These are phyloP conservation scores for Boeremia lycopersici DNA, from an alignment of 2,329 filamentous ascomycete species.

Conservation along the genomic window DNA sequence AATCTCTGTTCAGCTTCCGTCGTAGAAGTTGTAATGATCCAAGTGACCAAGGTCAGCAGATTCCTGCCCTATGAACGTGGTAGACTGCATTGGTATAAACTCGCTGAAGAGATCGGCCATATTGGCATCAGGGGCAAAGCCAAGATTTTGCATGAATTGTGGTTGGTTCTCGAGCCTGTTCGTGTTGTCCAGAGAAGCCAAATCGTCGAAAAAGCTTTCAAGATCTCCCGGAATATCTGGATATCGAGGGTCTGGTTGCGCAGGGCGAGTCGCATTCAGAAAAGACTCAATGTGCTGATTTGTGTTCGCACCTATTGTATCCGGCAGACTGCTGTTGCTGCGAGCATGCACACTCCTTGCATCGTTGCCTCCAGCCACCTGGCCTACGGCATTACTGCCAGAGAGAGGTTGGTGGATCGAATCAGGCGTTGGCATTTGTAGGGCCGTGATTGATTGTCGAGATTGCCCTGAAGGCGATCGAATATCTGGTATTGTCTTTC, in stretches of 20 bases:
- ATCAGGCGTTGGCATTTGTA: slow-evolving; percentile 29
- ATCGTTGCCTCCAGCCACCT: neutral
- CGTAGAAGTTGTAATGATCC: slow-evolving; percentile 37
- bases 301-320: slow-evolving; percentile 10
- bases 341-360: slow-evolving; percentile 5
- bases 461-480: slow-evolving; percentile 6
- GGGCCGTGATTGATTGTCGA: slow-evolving; percentile 6
- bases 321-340: slow-evolving; percentile 19
- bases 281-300: slow-evolving; percentile 11
- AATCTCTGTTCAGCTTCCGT: slow-evolving; percentile 22
- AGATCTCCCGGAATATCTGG: slow-evolving; percentile 49
- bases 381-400: slow-evolving; percentile 1
- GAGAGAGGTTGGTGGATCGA: slow-evolving; percentile 24
- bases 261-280: neutral
- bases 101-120: slow-evolving; percentile 60
- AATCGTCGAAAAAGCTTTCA: slow-evolving; percentile 63
- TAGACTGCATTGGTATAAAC: slow-evolving; percentile 47
- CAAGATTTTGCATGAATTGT: slow-evolving; percentile 71
- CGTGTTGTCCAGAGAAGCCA: slow-evolving; percentile 62
- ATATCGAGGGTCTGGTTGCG: slow-evolving; percentile 33
- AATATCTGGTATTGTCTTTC: neutral
- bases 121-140: slow-evolving; percentile 67
- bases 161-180: slow-evolving; percentile 61
- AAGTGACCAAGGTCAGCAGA: slow-evolving; percentile 24
- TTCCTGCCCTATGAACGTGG: slow-evolving; percentile 38